Percentiles rank a stretch among this genome's conserved stretches.
phyloP scores from a whole-genome alignment of 257 asterid genomes.

The Ligustrum vulgare region DNA sequence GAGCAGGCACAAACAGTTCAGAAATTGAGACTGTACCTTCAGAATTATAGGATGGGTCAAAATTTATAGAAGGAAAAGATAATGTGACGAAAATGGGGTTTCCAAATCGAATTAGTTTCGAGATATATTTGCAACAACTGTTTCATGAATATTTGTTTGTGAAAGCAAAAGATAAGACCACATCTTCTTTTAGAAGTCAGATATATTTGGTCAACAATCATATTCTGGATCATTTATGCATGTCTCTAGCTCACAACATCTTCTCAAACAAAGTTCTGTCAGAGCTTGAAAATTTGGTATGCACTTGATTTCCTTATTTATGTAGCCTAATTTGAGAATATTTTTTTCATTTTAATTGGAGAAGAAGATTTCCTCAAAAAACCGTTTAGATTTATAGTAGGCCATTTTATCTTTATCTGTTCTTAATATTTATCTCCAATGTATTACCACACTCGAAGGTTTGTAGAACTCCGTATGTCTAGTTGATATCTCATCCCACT shows the following conservation, averaged over 20 bases:
- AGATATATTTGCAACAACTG: slow-evolving; percentile 77
- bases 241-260: slow-evolving; percentile 92
- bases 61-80: slow-evolving; percentile 39
- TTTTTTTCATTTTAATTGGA: neutral
- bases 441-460: slow-evolving; percentile 55
- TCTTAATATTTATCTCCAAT: slow-evolving; percentile 15
- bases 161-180: slow-evolving; percentile 64
- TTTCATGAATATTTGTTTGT: slow-evolving; percentile 88
- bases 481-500: slow-evolving; percentile 78
- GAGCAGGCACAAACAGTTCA: slow-evolving; percentile 31
- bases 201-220: slow-evolving; percentile 46
- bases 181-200: slow-evolving; percentile 48
- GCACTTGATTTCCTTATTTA: slow-evolving; percentile 22
- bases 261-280: slow-evolving; percentile 82
- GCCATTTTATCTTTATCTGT: neutral
- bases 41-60: slow-evolving; percentile 44
- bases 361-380: slow-evolving; percentile 2
- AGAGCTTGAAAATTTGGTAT: slow-evolving; percentile 85
- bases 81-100: slow-evolving; percentile 45
- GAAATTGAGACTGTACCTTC: slow-evolving; percentile 38
- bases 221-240: slow-evolving; percentile 84
- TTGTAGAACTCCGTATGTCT: slow-evolving; percentile 68
- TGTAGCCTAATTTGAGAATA: neutral
- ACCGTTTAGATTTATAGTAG: neutral
- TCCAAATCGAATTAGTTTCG: slow-evolving; percentile 70